Evolutionary conservation across 202 grass and related monocot genomes (phyloP).

Genomic region (Schoenoplectus tabernaemontani): DNA sequence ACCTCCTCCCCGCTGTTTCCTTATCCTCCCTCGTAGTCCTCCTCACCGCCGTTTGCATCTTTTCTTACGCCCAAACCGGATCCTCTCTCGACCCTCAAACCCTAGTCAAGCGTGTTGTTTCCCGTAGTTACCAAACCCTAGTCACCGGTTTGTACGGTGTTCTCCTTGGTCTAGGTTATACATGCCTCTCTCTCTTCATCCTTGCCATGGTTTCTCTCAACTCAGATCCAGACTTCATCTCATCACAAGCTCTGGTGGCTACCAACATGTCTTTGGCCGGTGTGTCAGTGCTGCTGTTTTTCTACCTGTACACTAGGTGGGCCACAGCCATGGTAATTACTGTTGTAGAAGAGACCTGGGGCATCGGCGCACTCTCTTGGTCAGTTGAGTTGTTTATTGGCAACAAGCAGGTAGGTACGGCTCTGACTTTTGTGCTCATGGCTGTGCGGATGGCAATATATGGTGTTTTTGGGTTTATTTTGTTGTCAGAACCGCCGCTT

Average conservation of each 20-base stretch:
- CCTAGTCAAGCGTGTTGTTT: constrained; percentile 25
- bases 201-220: background rate
- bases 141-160: constrained; percentile 29
- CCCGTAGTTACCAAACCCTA: constrained; percentile 32
- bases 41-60: constrained; percentile 25
- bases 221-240: background rate
- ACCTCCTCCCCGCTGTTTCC: constrained; percentile 1
- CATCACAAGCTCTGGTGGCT: background rate
- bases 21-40: constrained; percentile 17
- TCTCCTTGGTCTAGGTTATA: constrained; percentile 21
- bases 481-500: background rate
- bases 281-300: background rate
- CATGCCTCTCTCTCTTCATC: constrained; percentile 9
- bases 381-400: constrained; percentile 40
- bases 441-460: constrained; percentile 20
- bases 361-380: constrained; percentile 42
- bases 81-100: constrained; percentile 9
- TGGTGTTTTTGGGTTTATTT: background rate
- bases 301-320: constrained; percentile 38
- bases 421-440: constrained; percentile 27
- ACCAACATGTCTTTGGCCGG: background rate
- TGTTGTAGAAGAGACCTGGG: constrained; percentile 35
- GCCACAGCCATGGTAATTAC: constrained; percentile 32
- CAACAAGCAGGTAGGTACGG: constrained; percentile 26
- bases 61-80: constrained; percentile 15